Evolutionary conservation across 306 rosid genomes (phyloP).

Genomic region (Vicia villosa): DNA sequence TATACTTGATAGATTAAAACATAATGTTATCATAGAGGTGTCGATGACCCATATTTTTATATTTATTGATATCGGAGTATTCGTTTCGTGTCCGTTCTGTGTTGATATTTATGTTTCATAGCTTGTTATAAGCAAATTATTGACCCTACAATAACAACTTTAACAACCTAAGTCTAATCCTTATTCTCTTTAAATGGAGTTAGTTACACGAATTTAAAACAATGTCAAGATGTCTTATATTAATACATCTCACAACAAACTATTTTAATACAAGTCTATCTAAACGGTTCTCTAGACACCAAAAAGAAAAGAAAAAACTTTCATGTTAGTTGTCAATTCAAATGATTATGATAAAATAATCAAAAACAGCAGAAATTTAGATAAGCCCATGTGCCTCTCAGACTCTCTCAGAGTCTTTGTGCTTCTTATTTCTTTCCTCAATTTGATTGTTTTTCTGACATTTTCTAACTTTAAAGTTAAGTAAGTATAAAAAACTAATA

Average conservation of each 20-base stretch:
- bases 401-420: conserved; percentile 36
- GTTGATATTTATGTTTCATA: no score
- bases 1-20: no score
- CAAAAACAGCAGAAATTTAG: conserved; percentile 3
- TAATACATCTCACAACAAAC: neutral
- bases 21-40: no score
- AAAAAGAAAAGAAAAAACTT: neutral
- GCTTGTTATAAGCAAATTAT: conserved; percentile 3
- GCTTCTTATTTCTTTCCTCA: neutral
- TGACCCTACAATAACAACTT: no score
- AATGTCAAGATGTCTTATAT: neutral
- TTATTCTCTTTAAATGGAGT: no score
- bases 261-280: neutral
- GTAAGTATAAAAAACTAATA: neutral
- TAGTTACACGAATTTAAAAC: neutral
- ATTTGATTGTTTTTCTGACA: conserved; percentile 15
- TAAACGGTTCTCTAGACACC: neutral
- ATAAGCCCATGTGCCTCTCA: conserved; percentile 27
- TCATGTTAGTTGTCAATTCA: conserved; percentile 14
- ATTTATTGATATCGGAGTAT: no score
- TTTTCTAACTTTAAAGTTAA: conserved; percentile 8
- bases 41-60: no score
- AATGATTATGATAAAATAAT: neutral
- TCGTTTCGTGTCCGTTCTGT: no score
- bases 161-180: no score